These are phyloP conservation scores for Suillus luteus DNA, from an alignment of 768 basidiomycete genomes.

Conservation along the genomic window DNA sequence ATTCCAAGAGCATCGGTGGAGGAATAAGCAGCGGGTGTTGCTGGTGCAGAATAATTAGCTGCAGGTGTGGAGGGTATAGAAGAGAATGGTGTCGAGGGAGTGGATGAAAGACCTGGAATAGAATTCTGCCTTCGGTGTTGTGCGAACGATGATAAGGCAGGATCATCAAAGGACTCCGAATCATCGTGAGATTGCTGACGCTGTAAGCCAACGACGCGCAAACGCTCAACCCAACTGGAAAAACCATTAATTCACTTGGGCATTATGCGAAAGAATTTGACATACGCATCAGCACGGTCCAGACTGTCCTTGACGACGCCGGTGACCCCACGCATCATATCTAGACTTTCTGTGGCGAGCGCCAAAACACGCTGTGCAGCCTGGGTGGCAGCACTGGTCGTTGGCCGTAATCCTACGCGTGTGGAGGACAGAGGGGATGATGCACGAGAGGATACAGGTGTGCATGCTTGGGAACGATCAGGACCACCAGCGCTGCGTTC, in stretches of 20 bases:
- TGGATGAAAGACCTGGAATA: constrained; percentile 32
- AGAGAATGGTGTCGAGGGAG: constrained; percentile 34
- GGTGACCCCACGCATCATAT: constrained; percentile 91
- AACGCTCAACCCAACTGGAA: constrained; percentile 78
- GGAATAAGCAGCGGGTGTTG: constrained; percentile 20
- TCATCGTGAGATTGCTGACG: constrained; percentile 42
- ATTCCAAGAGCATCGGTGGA: constrained; percentile 29
- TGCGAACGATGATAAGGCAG: constrained; percentile 11
- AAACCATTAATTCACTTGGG: background rate
- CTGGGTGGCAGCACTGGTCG: constrained; percentile 59
- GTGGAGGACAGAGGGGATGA: constrained; percentile 34
- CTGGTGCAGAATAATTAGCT: constrained; percentile 8
- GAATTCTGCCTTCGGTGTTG: constrained; percentile 19
- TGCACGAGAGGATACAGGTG: constrained; percentile 38
- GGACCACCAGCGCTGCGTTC: constrained; percentile 43
- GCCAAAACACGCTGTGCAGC: constrained; percentile 82
- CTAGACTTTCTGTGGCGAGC: constrained; percentile 87
- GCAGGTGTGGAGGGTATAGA: constrained; percentile 33
- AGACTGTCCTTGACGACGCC: constrained; percentile 84
- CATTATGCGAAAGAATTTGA: constrained; percentile 22
- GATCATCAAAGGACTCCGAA: constrained; percentile 10
- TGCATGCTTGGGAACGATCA: constrained; percentile 33
- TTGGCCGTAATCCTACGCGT: constrained; percentile 28
- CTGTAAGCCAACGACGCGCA: constrained; percentile 77
- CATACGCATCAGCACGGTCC: constrained; percentile 84